Evolutionary conservation across 1,284 basidiomycete species (phyloP), one percentile per base, ranked within the genome.

Genomic region (Albatrellus sp.): DNA sequence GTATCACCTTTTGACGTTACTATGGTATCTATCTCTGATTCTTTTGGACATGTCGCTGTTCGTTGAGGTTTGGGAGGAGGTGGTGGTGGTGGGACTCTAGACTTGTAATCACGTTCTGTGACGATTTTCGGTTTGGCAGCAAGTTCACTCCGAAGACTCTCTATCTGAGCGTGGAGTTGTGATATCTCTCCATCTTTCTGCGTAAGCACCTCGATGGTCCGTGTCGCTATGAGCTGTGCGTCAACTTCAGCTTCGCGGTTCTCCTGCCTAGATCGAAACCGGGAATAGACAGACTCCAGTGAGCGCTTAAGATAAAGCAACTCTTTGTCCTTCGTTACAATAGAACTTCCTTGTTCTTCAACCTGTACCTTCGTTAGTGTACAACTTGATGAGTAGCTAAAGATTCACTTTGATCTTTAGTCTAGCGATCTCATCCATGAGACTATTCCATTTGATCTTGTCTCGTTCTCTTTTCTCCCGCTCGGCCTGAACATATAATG

Each of bases 231-330:
- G n/a, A 68, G 56, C 48, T 82, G 75, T 1, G 82, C 74, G 55
- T 90, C 85, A 39, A 81, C 56, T 45, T 77, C 76, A 2, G 67
- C 61, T 44, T 37, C 42, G 14, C 64, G 64, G 43, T 52, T 60
- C 42, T 72, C 69, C 46, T 75, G 69, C 46, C 69, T 61, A 2
- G 72, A 65, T 8, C 70, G 69, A 57, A 91, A 83, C 13, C 85
- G 73, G 14, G 80, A 81, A 58, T 88, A 88, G 6, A 93, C 83
- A 6, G 85, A 83, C 59, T 90, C 86, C 35, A 94, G 66, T 11
- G 87, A 85, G 12, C 83, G 79, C 55, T 90, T 90, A 40, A 91
- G 69, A 54, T 82, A 87, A 1, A 74, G 56, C 42, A 84, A 71
- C 49, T 90, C 85, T 55, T 87, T 88, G 49, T 82, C 75, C 55